Evolutionary conservation across 2,329 filamentous ascomycete genomes (phyloP), one percentile per base, ranked within the genome.

Genomic region (Penicillium nordicum): DNA sequence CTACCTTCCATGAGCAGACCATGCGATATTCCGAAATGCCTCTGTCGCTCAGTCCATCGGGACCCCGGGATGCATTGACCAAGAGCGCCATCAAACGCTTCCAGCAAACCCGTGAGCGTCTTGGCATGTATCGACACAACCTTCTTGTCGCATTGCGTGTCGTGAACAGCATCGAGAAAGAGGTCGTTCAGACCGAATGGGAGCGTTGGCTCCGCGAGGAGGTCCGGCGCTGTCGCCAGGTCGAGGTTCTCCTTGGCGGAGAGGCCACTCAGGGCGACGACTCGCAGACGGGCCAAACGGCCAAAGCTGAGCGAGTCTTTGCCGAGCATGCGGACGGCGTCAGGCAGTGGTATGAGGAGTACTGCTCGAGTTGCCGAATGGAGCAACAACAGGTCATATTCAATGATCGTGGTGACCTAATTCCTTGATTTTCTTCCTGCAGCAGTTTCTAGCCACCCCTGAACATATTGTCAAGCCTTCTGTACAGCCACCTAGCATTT

Each of bases 191-290:
- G 67, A 88, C 88, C 0, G 93, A 97, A 73, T 99, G 92, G 88
- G 92, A 96, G 76, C 89, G 90, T 61, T 99, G 93, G 92, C 81
- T 97, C 30, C 75, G 83, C 3, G 88, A 90, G 63, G 94, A 99
- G 76, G 87, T 86, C 61, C 74, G 80, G 34, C 84, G 89, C 47
- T 99, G 94, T 72, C 84, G 84, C 55, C 83, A 88, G 68, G 72
- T 85, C 8, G 79, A 81, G 40, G 70, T 69, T 14, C 73, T 85
- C 63, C 68, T 83, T 11, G 65, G 67, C 45, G 62, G 66, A 34
- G 62, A 64, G 23, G 44, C 58, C 27, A 56, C 47, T 8, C 52
- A 57, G 18, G 69, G 68, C 40, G 66, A 64, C 29, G 63, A 63
- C 36, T 50, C 62, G 41, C 64, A 64, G 48, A 63, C 56, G 18